Conservation (phyloP, 495 filamentous ascomycete species). For the Podospora conica region DNA sequence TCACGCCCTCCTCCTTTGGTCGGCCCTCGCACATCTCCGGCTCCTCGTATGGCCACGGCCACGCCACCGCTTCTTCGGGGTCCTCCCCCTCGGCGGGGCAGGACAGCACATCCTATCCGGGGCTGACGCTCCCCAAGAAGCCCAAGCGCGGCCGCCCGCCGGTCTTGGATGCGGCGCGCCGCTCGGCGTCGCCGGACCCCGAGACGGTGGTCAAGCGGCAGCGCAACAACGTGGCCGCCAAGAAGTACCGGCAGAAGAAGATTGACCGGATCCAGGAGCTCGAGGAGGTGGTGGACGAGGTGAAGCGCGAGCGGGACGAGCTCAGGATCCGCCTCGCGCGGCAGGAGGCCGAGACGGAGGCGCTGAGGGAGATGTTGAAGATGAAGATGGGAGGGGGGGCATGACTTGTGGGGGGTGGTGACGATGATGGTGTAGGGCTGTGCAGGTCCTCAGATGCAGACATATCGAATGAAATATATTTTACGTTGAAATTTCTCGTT, state of each 20-base stretch:
- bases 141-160: conserved; percentile 15
- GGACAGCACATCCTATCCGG: not conserved
- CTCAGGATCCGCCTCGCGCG: conserved; percentile 56
- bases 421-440: too few relatives aligned
- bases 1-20: not conserved
- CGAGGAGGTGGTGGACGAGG: conserved; percentile 52
- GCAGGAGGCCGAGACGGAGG: conserved; percentile 54
- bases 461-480: not conserved
- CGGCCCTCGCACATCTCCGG: not conserved
- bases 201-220: conserved; percentile 46
- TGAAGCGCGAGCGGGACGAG: conserved; percentile 58
- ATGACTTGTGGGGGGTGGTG: conserved; percentile 12
- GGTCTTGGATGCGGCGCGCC: not conserved
- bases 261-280: conserved; percentile 60
- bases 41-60: not conserved
- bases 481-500: not conserved
- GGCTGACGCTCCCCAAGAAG: not conserved
- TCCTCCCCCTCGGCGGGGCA: not conserved
- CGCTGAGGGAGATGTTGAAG: conserved; percentile 39
- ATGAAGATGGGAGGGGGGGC: conserved; percentile 21
- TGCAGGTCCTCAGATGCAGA: not conserved
- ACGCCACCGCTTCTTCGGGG: not conserved
- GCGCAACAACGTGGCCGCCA: conserved; percentile 63
- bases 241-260: conserved; percentile 65
- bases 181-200: conserved; percentile 1